Evolutionary conservation across 2,329 filamentous ascomycete species (phyloP).

Genomic region (Amylocarpus encephaloides): DNA sequence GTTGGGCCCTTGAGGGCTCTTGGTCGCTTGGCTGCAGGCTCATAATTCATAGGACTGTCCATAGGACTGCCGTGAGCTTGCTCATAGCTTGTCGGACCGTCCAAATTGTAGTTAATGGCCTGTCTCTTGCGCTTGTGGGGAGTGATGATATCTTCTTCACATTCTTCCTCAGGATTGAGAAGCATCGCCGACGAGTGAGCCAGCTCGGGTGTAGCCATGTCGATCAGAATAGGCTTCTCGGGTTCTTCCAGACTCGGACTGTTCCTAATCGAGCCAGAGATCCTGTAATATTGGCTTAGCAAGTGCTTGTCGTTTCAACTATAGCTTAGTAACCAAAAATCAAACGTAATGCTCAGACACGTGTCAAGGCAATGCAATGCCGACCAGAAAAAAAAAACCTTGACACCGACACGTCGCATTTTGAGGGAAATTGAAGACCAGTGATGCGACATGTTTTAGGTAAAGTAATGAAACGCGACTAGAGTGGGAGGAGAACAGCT

Average conservation of each 20-base stretch:
- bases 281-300: conserved; percentile 11
- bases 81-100: conserved; percentile 38
- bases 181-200: conserved; percentile 18
- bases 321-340: conserved; percentile 19
- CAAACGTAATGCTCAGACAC: conserved; percentile 16
- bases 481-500: conserved; percentile 12
- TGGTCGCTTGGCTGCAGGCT: conserved; percentile 21
- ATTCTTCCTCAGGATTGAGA: conserved; percentile 26
- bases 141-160: conserved; percentile 34
- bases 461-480: conserved; percentile 4
- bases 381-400: background rate
- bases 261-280: conserved; percentile 14
- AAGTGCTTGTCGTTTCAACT: conserved; percentile 15
- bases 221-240: conserved; percentile 23
- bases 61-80: conserved; percentile 13
- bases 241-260: conserved; percentile 16
- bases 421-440: conserved; percentile 3
- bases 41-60: conserved; percentile 11
- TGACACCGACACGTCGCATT: conserved; percentile 6
- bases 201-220: conserved; percentile 13
- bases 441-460: conserved; percentile 8
- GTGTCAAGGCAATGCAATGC: conserved; percentile 11
- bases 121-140: conserved; percentile 52
- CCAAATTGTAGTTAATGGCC: conserved; percentile 43
- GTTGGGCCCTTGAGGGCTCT: conserved; percentile 12